Conservation (phyloP, 257 asterid species). For the Solanum piurae region DNA sequence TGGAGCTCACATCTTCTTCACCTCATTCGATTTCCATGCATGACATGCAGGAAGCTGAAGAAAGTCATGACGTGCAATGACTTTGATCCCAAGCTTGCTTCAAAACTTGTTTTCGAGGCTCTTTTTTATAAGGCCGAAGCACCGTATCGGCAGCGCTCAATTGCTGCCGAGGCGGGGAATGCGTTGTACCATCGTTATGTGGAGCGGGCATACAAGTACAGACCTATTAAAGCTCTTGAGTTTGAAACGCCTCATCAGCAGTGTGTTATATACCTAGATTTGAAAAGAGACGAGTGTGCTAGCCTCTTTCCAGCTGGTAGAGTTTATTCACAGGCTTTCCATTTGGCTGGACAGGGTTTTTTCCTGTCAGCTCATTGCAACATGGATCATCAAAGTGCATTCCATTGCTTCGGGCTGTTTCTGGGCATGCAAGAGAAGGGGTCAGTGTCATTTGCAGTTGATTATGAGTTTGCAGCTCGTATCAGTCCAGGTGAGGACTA, state of each 20-base stretch:
- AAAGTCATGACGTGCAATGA: slow-evolving; percentile 59
- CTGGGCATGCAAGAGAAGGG: slow-evolving; percentile 81
- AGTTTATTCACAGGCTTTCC: slow-evolving; percentile 74
- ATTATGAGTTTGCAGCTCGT: slow-evolving; percentile 63
- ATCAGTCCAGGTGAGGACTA: slow-evolving; percentile 44
- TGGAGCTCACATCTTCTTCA: slow-evolving; percentile 48
- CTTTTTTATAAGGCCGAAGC: slow-evolving; percentile 70
- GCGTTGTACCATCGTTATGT: slow-evolving; percentile 32
- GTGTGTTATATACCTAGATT: slow-evolving; percentile 70
- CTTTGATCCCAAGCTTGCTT: slow-evolving; percentile 44
- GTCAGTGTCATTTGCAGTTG: slow-evolving; percentile 45
- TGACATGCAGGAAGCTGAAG: slow-evolving; percentile 73
- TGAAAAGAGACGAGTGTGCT: slow-evolving; percentile 57
- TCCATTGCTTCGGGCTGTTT: slow-evolving; percentile 73
- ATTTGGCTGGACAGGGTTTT: slow-evolving; percentile 78
- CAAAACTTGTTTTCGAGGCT: slow-evolving; percentile 67
- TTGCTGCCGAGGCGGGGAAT: slow-evolving; percentile 30
- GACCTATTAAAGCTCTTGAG: slow-evolving; percentile 69
- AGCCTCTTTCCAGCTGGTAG: slow-evolving; percentile 61
- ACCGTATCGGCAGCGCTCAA: slow-evolving; percentile 55
- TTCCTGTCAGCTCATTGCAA: slow-evolving; percentile 83
- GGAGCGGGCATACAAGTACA: slow-evolving; percentile 69
- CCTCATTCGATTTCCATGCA: slow-evolving; percentile 71
- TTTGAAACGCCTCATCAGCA: slow-evolving; percentile 62
- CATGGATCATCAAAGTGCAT: slow-evolving; percentile 52